Base-by-base conservation (phyloP, 805 yeast species). In the Wickerhamiella dianesei region DNA sequence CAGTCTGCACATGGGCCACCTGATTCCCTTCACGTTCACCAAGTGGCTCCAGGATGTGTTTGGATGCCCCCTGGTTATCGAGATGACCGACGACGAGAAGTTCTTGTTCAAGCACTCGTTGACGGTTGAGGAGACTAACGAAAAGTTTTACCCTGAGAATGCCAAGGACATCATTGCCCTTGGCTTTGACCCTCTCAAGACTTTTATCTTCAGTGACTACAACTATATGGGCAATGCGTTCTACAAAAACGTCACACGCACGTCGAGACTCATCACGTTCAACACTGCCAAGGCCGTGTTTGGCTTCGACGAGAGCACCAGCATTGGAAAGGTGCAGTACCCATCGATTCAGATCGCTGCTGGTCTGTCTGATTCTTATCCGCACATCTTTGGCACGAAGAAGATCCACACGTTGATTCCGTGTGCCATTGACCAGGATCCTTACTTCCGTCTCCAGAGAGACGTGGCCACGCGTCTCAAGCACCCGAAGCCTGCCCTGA, bases 351-450 rank as follows among this genome's bases (percentile, higher is more conserved):
- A 92, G 70, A 92, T 94, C 59, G 84, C 96, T 21, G 80, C 96
- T 16, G 94, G 96, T 1, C 89, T 92, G 71, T 94, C 96, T 49
- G 83, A 89, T 43, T 84, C 96, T 13, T 92, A 85, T 75, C 98
- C 97, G 2, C 95, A 81, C 53, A 82, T 92, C 20, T 75, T 92
- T 56, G 96, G 85, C 4, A 85, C 94, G 41, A 71, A 79, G 43
- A 92, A 88, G 69, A 86, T 96, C 0, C 97, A 96, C 52, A 86
- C 95, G 66, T 72, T 92, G 64, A 92, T 92, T 64, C 98, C 98
- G 37, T 92, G 98, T 73, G 98, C 98, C 43, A 92, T 92, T 63
- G 98, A 92, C 64, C 98, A 89, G 71, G 98, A 92, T 65, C 97
- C 98, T 25, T 92, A 92, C 66, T 92, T 92, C 72, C 76, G 98